Percentiles rank a stretch among this genome's conserved stretches.
Evolutionary conservation across 2,329 filamentous ascomycete species (phyloP).

Genomic region (Coniochaeta sp.): DNA sequence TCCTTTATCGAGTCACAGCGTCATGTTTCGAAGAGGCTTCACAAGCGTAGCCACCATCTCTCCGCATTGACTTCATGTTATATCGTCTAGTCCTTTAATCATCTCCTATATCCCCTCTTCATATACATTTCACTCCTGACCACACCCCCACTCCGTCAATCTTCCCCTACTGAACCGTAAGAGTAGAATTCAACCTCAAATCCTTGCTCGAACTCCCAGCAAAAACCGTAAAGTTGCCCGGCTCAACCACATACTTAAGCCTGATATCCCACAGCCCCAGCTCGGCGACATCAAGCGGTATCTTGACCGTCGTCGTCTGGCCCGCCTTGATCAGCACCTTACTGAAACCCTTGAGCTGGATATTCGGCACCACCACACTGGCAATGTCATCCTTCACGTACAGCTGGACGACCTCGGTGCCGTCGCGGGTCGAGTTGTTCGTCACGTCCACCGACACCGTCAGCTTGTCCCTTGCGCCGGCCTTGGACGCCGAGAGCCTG

Average conservation of each 20-base stretch:
- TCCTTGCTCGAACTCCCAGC: neutral
- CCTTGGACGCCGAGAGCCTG: slow-evolving; percentile 47
- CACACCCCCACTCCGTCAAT: neutral
- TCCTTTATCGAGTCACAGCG: no score
- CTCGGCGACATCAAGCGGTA: neutral
- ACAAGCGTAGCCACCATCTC: no score
- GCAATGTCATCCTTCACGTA: slow-evolving; percentile 30
- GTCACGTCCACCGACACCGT: slow-evolving; percentile 41
- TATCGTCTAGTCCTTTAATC: no score
- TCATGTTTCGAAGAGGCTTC: no score
- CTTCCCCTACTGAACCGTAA: neutral
- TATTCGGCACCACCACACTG: slow-evolving; percentile 39
- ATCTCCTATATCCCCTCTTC: neutral
- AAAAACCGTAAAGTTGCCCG: neutral
- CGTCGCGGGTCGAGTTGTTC: slow-evolving; percentile 40
- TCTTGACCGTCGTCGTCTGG: slow-evolving; percentile 40
- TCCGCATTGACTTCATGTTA: no score
- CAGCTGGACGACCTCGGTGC: slow-evolving; percentile 38
- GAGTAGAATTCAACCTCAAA: neutral
- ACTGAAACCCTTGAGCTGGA: slow-evolving; percentile 61
- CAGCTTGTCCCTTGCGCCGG: slow-evolving; percentile 54
- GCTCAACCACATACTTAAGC: neutral
- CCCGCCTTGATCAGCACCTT: slow-evolving; percentile 56
- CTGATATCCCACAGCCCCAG: neutral
- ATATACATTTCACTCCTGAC: neutral